A percentile compares a stretch with the other conserved stretches of the same genome.
Evolutionary conservation across 2,329 filamentous ascomycete genomes (phyloP).

Genomic region (Sphaerulina populicola): DNA sequence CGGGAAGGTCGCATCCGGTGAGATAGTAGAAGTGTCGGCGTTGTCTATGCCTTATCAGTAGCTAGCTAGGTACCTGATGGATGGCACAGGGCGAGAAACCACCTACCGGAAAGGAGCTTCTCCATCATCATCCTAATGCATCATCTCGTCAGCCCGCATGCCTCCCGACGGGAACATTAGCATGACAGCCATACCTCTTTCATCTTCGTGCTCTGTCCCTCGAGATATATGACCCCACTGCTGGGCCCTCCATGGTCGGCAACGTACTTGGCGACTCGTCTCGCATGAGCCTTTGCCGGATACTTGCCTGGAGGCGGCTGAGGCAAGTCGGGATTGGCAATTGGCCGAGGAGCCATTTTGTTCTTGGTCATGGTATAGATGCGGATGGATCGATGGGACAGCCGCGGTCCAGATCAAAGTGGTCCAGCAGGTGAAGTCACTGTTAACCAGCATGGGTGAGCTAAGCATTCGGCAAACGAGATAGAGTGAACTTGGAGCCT

Average conservation of each 20-base stretch:
- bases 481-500: too few species aligned
- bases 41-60: conserved; percentile 17
- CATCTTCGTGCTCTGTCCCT: conserved; percentile 71
- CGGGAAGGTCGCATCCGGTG: conserved; percentile 73
- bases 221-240: conserved; percentile 74
- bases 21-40: conserved; percentile 85
- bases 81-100: conserved; percentile 33
- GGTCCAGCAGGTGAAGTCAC: background rate
- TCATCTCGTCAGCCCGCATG: background rate
- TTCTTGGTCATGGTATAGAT: conserved; percentile 17
- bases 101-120: conserved; percentile 55
- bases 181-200: conserved; percentile 51
- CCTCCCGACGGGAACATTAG: background rate
- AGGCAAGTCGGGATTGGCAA: conserved; percentile 32
- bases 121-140: conserved; percentile 65
- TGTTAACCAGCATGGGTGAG: too few species aligned
- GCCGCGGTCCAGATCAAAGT: background rate
- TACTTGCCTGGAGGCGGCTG: conserved; percentile 47
- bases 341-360: conserved; percentile 22
- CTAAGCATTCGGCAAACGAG: too few species aligned
- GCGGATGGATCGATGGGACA: background rate
- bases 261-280: conserved; percentile 73
- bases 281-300: conserved; percentile 80
- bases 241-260: conserved; percentile 54
- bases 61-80: too few species aligned